These are phyloP conservation scores for Talaromyces sp. DNA, from an alignment of 2,329 filamentous ascomycete genomes.

Conservation along the genomic window DNA sequence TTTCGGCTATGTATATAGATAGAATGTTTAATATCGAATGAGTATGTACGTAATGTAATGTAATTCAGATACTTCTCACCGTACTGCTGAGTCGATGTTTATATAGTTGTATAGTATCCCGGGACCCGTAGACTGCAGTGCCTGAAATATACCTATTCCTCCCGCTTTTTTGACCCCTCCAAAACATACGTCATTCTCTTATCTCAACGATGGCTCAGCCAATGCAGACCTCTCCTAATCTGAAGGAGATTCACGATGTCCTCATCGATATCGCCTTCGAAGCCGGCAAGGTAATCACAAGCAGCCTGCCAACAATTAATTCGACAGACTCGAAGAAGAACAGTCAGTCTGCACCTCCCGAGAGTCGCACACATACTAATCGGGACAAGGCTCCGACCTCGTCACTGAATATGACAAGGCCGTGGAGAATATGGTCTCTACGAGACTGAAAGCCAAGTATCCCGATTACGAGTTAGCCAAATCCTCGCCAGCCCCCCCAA, in stretches of 20 bases:
- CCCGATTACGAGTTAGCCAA: constrained; percentile 49
- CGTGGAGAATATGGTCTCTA: constrained; percentile 57
- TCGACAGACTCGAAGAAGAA: constrained; percentile 46
- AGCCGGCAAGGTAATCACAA: constrained; percentile 44
- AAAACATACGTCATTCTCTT: neutral
- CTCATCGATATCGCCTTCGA: constrained; percentile 39
- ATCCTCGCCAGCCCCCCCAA: constrained; percentile 13
- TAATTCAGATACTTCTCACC: neutral
- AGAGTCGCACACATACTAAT: neutral
- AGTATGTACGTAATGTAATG: neutral
- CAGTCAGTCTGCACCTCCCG: constrained; percentile 29
- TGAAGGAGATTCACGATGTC: constrained; percentile 43
- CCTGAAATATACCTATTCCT: neutral
- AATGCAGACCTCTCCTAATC: constrained; percentile 22
- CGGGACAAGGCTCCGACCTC: constrained; percentile 52
- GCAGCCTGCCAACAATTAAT: constrained; percentile 38
- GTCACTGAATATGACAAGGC: constrained; percentile 63
- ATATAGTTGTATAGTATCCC: no score
- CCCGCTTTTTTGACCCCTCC: neutral
- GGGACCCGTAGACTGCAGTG: neutral
- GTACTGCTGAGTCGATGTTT: neutral
- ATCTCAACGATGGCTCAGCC: neutral
- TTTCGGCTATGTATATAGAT: neutral
- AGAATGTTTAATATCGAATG: neutral
- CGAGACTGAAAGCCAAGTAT: constrained; percentile 49